Percentiles rank a stretch among this genome's conserved stretches.
phyloP scores from a whole-genome alignment of 2,329 filamentous ascomycete genomes.

The Chlorencoelia australis region DNA sequence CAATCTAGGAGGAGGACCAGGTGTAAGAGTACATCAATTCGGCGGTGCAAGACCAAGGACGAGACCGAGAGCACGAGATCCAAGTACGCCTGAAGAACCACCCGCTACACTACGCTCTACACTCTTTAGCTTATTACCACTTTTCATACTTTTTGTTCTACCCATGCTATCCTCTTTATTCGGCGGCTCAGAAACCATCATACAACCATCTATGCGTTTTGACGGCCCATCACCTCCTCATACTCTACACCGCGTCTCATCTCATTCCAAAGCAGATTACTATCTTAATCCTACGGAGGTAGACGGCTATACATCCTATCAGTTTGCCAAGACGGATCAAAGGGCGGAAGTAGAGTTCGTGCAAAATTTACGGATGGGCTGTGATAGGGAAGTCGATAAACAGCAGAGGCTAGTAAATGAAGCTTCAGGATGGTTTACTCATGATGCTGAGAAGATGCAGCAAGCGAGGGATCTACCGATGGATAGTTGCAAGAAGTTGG shows the following conservation, averaged over 20 bases:
- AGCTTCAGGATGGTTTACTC: constrained; percentile 61
- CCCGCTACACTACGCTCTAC: constrained; percentile 40
- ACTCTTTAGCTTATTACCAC: constrained; percentile 69
- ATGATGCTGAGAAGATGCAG: constrained; percentile 49
- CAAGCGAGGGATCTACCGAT: constrained; percentile 42
- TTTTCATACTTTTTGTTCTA: constrained; percentile 81
- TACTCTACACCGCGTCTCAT: constrained; percentile 63
- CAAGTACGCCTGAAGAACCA: constrained; percentile 33
- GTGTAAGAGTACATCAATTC: constrained; percentile 91
- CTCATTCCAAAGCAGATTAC: constrained; percentile 66
- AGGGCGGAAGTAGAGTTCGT: constrained; percentile 68
- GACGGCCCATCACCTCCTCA: constrained; percentile 60
- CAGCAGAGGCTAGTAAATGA: constrained; percentile 48
- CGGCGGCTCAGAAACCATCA: constrained; percentile 39
- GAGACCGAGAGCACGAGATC: constrained; percentile 58
- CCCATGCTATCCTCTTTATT: constrained; percentile 77
- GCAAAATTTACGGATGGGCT: constrained; percentile 55
- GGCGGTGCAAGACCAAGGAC: constrained; percentile 68
- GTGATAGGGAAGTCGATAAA: constrained; percentile 60
- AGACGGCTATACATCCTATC: constrained; percentile 54
- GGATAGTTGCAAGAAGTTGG: constrained; percentile 47
- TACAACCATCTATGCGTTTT: constrained; percentile 65
- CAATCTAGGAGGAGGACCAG: constrained; percentile 85
- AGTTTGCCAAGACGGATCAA: constrained; percentile 66
- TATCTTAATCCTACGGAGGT: constrained; percentile 76